A percentile compares a stretch with the other conserved stretches of the same genome.
Conservation (phyloP, 352 stramenopile genomes). For the Pythium brachiatum region DNA sequence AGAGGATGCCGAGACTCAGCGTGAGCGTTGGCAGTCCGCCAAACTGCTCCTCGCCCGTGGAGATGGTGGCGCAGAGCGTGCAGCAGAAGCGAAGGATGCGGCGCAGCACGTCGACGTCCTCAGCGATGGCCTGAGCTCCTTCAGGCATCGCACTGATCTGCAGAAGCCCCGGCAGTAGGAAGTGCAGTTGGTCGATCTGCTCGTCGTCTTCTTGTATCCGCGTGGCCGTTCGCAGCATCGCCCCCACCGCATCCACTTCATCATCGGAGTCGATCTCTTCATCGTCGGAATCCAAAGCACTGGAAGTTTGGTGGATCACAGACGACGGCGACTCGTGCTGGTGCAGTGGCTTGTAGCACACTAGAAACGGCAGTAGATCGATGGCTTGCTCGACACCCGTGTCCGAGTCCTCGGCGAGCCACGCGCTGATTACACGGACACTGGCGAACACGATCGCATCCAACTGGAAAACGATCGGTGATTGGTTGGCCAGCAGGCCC, state of each 20-base stretch:
- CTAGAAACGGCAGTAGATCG: conserved; percentile 73
- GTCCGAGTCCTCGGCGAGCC: conserved; percentile 84
- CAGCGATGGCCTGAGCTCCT: conserved; percentile 50
- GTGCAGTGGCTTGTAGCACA: conserved; percentile 63
- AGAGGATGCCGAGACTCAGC: conserved; percentile 68
- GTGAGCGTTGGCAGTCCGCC: conserved; percentile 69
- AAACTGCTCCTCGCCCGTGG: conserved; percentile 40
- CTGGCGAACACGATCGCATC: conserved; percentile 78
- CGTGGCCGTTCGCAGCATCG: conserved; percentile 39
- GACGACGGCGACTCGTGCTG: conserved; percentile 18
- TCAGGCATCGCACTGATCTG: conserved; percentile 70
- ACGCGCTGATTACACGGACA: conserved; percentile 71
- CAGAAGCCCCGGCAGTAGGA: conserved; percentile 74
- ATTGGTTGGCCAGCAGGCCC: conserved; percentile 37
- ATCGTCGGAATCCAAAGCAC: conserved; percentile 23
- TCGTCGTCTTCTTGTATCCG: conserved; percentile 32
- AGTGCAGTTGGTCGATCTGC: conserved; percentile 74
- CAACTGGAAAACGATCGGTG: conserved; percentile 42
- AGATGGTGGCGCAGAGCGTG: conserved; percentile 57
- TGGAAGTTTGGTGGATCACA: conserved; percentile 5
- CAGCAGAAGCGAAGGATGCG: conserved; percentile 79
- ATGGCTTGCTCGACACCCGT: conserved; percentile 63
- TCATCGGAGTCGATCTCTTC: conserved; percentile 76
- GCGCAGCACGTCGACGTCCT: conserved; percentile 56
- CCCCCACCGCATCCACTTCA: conserved; percentile 47